Base-by-base conservation (phyloP, 495 filamentous ascomycete species). In the Neurospora pannonica region DNA sequence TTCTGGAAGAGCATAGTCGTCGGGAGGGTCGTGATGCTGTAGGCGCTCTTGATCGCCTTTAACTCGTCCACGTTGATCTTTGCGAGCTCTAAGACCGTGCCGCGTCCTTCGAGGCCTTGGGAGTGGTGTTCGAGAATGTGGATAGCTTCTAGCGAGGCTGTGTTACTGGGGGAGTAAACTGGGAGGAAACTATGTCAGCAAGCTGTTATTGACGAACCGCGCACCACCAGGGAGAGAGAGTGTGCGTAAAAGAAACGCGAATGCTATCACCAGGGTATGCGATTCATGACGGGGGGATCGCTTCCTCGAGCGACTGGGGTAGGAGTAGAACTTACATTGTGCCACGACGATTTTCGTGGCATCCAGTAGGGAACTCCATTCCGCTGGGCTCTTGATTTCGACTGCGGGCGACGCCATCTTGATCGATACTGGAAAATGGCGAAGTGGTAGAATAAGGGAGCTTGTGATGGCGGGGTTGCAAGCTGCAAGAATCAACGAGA, bases 1-100 rank as follows among this genome's bases (percentile, higher is more conserved):
- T 91, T 87, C 77, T 93, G 92, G 87, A 98, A 97, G 77, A 97
- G 87, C 78, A 98, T 89, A 84, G 98, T 97, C 60, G 95, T 97
- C 19, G 96, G 96, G 76, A 92, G 86, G 17, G 86, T 88, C n/a
- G 89, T 91, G 76, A 97, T 87, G 70, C 85, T 81, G 79, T 95
- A 95, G 74, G 88, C 87, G 73, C 87, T 81, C 15, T 93, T 90
- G 46, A 98, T 87, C 24, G 92, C 89, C 79, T 90, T 86, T 80
- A 95, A 92, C 31, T 88, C 77, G 71, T 97, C 93, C 70, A 90
- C 90, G 84, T 98, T 89, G 83, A 97, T 87, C 85, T 97, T 97
- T 80, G 89, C 91, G 80, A 98, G 97, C 73, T 90, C 92, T 74
- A 97, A 90, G 70, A 87, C 84, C 73, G 91, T 90, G 21, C 91